Evolutionary conservation across 345 rosid genomes (phyloP), one percentile per base, ranked within the genome.

Genomic region (Fremontodendron californicum): DNA sequence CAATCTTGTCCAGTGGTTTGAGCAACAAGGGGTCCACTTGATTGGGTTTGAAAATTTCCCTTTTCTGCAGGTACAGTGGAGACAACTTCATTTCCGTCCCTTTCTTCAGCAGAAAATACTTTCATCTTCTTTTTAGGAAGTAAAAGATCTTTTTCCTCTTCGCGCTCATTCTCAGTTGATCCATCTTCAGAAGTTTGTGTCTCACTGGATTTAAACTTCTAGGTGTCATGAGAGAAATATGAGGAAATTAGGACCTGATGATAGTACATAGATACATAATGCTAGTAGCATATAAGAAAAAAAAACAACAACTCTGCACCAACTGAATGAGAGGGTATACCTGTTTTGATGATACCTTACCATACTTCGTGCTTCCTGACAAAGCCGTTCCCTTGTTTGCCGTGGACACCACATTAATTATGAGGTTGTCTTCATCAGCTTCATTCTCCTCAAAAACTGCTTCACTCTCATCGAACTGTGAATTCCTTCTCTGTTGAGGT

Each of bases 321-420:
- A 12, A 73, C 31, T 51, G 54, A 48, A 6, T 45, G 39, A 55
- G 43, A 81, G 46, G 35, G 37, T 4, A 52, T 82, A 87, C 94
- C 94, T 86, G 84, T 71, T 80, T 78, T 51, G 60, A 66, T 23
- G 81, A 70, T 78, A 70, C 25, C 31, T 75, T 70, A 68, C 74
- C 83, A 71, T 45, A 66, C 76, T 78, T 78, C 6, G 62, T 5
- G 42, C 78, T 70, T 62, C 72, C 73, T 69, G 70, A 40, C 23
- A 54, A 33, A 42, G 43, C 25, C 40, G 35, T 46, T n/a, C 45
- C 74, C 52, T 70, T 61, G 2, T 82, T 86, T 54, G 66, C 80
- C 27, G 40, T 62, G 70, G 87, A 81, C 15, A 78, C 85, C 76
- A 86, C 84, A 82, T 90, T 93, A 54, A 87, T 81, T 39, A 93